These are phyloP conservation scores for Talaromyces amestolkiae DNA, from an alignment of 2,329 filamentous ascomycete species.

Conservation along the genomic window DNA sequence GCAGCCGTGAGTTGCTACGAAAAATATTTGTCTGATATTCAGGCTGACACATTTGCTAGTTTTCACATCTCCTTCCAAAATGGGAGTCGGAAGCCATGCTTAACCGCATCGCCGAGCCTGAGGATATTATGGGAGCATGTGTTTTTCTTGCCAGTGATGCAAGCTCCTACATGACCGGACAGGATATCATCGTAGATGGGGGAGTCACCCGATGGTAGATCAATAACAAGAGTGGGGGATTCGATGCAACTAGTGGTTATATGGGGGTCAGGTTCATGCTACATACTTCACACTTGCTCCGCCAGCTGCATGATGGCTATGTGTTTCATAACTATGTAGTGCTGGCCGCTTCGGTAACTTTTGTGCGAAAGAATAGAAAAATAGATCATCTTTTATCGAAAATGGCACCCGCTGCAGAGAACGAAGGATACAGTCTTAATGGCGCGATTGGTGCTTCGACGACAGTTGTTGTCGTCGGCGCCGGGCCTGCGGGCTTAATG, in stretches of 20 bases:
- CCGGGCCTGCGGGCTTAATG: constrained; percentile 48
- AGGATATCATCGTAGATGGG: constrained; percentile 43
- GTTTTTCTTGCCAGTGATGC: constrained; percentile 45
- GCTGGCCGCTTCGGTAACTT: background rate
- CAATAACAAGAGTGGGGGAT: background rate
- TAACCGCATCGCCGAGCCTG: constrained; percentile 32
- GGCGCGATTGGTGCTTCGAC: background rate
- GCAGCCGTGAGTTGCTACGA: constrained; percentile 27
- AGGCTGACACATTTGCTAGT: constrained; percentile 35
- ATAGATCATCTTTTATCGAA: background rate
- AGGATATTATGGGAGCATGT: constrained; percentile 42
- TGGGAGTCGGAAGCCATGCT: constrained; percentile 39
- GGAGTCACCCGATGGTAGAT: constrained; percentile 28
- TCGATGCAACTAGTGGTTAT: background rate
- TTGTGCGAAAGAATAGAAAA: background rate
- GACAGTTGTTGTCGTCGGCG: constrained; percentile 35
- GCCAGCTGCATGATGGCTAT: background rate
- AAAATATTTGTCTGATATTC: background rate
- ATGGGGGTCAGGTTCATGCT: background rate
- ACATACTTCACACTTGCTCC: background rate
- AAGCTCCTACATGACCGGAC: constrained; percentile 42
- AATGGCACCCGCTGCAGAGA: background rate
- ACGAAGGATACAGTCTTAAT: background rate
- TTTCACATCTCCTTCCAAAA: constrained; percentile 28
- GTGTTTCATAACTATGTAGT: background rate